Evolutionary conservation across 768 basidiomycete genomes (phyloP), one percentile per base, ranked within the genome.

Genomic region (Tylopilus felleus): DNA sequence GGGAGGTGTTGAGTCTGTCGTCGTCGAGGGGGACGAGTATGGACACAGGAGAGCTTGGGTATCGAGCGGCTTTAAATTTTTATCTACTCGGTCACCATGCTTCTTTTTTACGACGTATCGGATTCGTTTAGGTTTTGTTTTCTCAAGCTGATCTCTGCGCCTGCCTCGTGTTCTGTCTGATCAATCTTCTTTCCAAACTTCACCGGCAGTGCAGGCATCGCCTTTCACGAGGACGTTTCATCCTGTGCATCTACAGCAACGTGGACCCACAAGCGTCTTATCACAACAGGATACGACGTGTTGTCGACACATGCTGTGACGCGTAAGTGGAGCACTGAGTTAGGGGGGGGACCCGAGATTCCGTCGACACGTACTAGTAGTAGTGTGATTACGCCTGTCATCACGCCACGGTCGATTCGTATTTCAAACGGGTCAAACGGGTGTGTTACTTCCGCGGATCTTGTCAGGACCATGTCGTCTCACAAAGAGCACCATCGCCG

Each of bases 261-360:
- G 54, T 60, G 64, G 61, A 54, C 56, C 61, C 4, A 57, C 56
- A 57, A 14, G 4, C 36, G 29, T 51, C 55, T 64, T 65, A 65
- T 62, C 60, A 12, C 46, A 31, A 22, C 10, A 33, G 46, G 61
- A 63, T 60, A 52, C 49, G 55, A 39, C 25, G 27, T 60, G 29
- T 39, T 27, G 25, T 21, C 31, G 47, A 49, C 47, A 4, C 50
- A 13, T 39, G 44, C 5, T 3, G 22, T 40, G 21, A 25, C 27
- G 31, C 33, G 10, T 27, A 27, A 38, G n/a, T 33, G 43, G 42
- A 29, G 22, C 21, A 17, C 29, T 17, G 9, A 14, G 47, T 22
- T 28, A 47, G 53, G 55, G 52, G n/a, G n/a, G 54, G 13, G 21
- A 17, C 31, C 9, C n/a, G 23, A 27, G 29, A 44, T 31, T 35